These are phyloP conservation scores for Halophytophthora polymorphica DNA, from an alignment of 352 stramenopile species.

Conservation along the genomic window DNA sequence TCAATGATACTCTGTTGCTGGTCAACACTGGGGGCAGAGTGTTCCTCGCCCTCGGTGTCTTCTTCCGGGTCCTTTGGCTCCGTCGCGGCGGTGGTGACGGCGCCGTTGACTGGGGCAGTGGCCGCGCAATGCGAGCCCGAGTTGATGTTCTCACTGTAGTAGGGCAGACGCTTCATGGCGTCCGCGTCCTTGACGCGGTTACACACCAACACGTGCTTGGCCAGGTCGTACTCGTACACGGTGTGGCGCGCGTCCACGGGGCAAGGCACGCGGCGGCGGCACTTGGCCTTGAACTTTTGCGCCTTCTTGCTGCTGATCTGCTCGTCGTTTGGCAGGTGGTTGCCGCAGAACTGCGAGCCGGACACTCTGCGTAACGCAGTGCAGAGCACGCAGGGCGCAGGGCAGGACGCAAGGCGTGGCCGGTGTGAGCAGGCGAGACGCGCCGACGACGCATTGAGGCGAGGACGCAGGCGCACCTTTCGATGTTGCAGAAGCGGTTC, in stretches of 20 bases:
- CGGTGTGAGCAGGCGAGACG: too few relatives aligned
- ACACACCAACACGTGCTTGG: slow-evolving; percentile 77
- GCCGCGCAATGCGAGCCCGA: slow-evolving; percentile 42
- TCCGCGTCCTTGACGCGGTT: slow-evolving; percentile 72
- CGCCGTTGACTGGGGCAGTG: not conserved
- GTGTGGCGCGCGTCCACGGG: slow-evolving; percentile 69
- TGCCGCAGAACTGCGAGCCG: slow-evolving; percentile 69
- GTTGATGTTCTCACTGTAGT: slow-evolving; percentile 80
- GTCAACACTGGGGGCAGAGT: slow-evolving; percentile 33
- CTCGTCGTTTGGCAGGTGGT: slow-evolving; percentile 55
- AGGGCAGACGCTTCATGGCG: slow-evolving; percentile 55
- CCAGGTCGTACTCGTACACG: slow-evolving; percentile 75
- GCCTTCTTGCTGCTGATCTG: slow-evolving; percentile 45
- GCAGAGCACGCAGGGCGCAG: slow-evolving; percentile 2
- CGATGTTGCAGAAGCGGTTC: slow-evolving; percentile 81
- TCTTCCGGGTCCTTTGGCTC: slow-evolving; percentile 3
- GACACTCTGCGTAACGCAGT: slow-evolving; percentile 28
- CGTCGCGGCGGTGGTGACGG: not conserved
- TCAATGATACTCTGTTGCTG: slow-evolving; percentile 70
- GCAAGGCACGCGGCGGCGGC: slow-evolving; percentile 64
- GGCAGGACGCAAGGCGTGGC: too few relatives aligned
- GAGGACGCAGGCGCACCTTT: slow-evolving; percentile 34
- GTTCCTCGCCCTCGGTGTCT: slow-evolving; percentile 14
- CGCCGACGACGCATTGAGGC: not conserved
- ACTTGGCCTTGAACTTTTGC: slow-evolving; percentile 57